Base-by-base conservation (phyloP, 2,329 filamentous ascomycete species). In the Scolecobasidium constrictum region DNA sequence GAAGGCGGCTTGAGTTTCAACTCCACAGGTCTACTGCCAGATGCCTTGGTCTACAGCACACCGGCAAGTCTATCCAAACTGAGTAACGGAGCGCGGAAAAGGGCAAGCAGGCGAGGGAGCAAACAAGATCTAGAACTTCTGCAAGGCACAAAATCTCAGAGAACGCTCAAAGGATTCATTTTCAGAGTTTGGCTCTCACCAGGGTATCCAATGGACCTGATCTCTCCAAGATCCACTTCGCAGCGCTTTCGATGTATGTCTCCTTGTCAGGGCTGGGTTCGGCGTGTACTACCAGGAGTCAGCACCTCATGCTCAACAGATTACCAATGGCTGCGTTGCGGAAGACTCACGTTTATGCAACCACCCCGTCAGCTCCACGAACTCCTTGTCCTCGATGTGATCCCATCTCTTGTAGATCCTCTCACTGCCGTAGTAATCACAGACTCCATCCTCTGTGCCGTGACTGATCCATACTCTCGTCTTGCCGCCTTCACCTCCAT, bases 281-380 rank as follows among this genome's bases (percentile, higher is more conserved):
- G 20, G 49, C 50, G 43, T 63, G 60, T 42, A 63, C 49, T 52
- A 23, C 42, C 7, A 3, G 12, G 39, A n/a, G 18, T 7, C 12
- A 9, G 17, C 34, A n/a, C 12, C n/a, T 20, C 13, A n/a, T 19
- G 18, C 15, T 16, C 13, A 35, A 4, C 12, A 16, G 9, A 16
- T 18, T 15, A 13, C 26, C n/a, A 18, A 33, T 17, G 16, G 20
- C 21, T 37, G 17, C 5, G 22, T 5, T 5, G n/a, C n/a, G n/a
- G n/a, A 17, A 37, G 21, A 60, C 66, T 59, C 50, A 70, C 67
- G 59, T 64, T 84, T 81, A 63, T 95, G 88, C 58, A 77, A 86
- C 57, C 74, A 83, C 7, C 83, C 87, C 21, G 83, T 76, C 58
- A 92, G 94, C 16, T 68, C 63, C 65, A 77, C 82, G 56, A 86